Evolutionary conservation across 2,329 filamentous ascomycete genomes (phyloP).

Genomic region (Didymella exigua): DNA sequence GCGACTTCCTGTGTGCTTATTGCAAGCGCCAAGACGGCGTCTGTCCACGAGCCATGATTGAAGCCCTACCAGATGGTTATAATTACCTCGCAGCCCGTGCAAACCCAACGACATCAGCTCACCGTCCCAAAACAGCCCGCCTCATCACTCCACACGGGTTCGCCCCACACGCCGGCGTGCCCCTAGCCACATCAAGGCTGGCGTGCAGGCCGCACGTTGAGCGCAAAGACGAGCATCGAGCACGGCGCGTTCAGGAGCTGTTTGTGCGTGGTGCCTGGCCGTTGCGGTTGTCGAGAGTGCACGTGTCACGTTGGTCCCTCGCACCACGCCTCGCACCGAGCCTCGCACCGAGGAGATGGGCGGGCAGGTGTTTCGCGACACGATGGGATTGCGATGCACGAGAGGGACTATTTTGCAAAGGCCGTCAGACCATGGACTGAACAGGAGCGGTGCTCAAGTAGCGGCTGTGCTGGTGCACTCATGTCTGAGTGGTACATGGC

Average conservation of each 20-base stretch:
- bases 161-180: constrained; percentile 4
- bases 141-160: constrained; percentile 11
- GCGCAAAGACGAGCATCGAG: not conserved
- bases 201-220: not conserved
- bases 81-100: too few species aligned
- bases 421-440: too few species aligned
- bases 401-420: too few species aligned
- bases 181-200: constrained; percentile 3
- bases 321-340: constrained; percentile 1
- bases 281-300: not conserved
- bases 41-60: too few species aligned
- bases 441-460: not conserved
- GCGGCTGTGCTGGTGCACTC: not conserved
- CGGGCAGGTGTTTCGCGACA: constrained; percentile 12
- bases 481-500: not conserved
- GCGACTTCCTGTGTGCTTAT: too few species aligned
- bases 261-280: constrained; percentile 12
- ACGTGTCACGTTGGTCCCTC: constrained; percentile 1
- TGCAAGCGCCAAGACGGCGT: too few species aligned
- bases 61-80: too few species aligned
- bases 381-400: constrained; percentile 16
- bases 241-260: not conserved
- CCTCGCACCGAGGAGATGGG: not conserved
- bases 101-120: not conserved
- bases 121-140: not conserved